phyloP scores from a whole-genome alignment of 1,139 yeast genomes.

The Hansenula lynferdii region DNA sequence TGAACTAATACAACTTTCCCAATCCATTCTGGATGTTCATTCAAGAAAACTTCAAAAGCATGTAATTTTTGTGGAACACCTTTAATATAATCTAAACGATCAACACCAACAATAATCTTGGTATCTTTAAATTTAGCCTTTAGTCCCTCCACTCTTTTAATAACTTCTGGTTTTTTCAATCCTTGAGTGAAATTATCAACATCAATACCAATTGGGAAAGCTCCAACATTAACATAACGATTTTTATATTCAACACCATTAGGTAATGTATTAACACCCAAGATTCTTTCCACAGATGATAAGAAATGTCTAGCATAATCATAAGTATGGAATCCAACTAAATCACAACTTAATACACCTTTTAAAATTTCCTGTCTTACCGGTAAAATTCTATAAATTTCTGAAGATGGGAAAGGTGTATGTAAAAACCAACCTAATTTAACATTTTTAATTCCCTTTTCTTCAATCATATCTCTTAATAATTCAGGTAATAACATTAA shows the following conservation, averaged over 20 bases:
- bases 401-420: slow-evolving; percentile 97
- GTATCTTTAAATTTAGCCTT: slow-evolving; percentile 58
- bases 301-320: slow-evolving; percentile 98
- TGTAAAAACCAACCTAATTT: slow-evolving; percentile 92
- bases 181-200: slow-evolving; percentile 89
- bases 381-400: slow-evolving; percentile 91
- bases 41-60: slow-evolving; percentile 88
- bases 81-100: slow-evolving; percentile 90
- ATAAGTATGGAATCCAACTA: slow-evolving; percentile 98
- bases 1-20: slow-evolving; percentile 96
- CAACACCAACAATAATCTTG: slow-evolving; percentile 93
- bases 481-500: slow-evolving; percentile 92
- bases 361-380: slow-evolving; percentile 88
- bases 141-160: slow-evolving; percentile 59
- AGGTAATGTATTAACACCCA: slow-evolving; percentile 80
- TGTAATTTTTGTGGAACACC: slow-evolving; percentile 97
- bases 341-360: slow-evolving; percentile 91
- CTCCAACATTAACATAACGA: slow-evolving; percentile 81
- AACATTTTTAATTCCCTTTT: slow-evolving; percentile 42
- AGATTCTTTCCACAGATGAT: slow-evolving; percentile 83
- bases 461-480: slow-evolving; percentile 62
- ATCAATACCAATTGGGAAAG: slow-evolving; percentile 98
- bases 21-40: slow-evolving; percentile 96
- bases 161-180: slow-evolving; percentile 56
- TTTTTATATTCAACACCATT: slow-evolving; percentile 83